Conservation (phyloP, 1,284 basidiomycete genomes). For the Trichosporon asahii region DNA sequence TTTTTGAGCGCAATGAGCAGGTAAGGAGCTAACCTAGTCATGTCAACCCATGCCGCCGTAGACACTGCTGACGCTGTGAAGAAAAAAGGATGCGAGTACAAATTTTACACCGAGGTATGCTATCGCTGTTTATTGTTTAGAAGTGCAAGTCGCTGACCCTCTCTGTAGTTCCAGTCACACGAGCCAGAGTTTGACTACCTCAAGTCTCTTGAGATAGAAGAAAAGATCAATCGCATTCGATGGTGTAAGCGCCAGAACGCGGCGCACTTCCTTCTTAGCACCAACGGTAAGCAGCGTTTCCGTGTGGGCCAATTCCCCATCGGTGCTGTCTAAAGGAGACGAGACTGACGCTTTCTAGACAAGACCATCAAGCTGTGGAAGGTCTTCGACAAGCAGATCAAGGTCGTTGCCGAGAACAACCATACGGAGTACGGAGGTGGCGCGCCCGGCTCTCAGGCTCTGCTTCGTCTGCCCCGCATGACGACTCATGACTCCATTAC, state of each 20-base stretch:
- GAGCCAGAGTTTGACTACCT: constrained; percentile 99
- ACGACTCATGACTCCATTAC: constrained; percentile 95
- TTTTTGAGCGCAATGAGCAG: constrained; percentile 97
- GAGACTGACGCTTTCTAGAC: constrained; percentile 59
- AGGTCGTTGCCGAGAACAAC: constrained; percentile 96
- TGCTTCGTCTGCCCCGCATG: constrained; percentile 82
- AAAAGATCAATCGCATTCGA: constrained; percentile 99
- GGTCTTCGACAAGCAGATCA: constrained; percentile 96
- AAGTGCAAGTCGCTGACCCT: constrained; percentile 8
- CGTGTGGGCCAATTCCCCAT: neutral
- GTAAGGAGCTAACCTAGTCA: constrained; percentile 57
- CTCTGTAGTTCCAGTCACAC: constrained; percentile 76
- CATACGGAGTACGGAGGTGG: constrained; percentile 64
- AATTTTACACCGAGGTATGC: constrained; percentile 89
- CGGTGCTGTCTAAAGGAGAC: neutral
- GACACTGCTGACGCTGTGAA: constrained; percentile 41
- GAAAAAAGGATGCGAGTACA: constrained; percentile 99
- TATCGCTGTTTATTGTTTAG: neutral
- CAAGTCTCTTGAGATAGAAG: constrained; percentile 99
- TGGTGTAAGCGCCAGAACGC: constrained; percentile 99
- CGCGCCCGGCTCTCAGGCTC: constrained; percentile 59
- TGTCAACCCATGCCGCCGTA: neutral
- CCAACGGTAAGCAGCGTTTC: constrained; percentile 70
- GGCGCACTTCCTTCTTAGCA: constrained; percentile 94
- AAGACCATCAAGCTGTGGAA: constrained; percentile 99